phyloP scores from a whole-genome alignment of 257 asterid species.

The Schizonepeta tenuifolia region DNA sequence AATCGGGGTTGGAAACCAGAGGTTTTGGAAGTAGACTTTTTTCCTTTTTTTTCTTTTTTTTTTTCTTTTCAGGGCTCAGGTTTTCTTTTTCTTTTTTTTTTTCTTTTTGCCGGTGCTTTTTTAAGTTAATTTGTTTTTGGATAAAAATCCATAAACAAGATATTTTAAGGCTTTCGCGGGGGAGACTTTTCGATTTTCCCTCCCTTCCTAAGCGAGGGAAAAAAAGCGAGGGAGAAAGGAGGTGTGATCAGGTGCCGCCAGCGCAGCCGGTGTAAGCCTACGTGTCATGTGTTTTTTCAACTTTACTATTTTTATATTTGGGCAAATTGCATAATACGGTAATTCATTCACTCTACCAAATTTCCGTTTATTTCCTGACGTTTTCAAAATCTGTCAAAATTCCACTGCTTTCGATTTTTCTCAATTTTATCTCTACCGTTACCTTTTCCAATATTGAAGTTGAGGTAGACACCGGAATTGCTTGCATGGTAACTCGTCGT shows the following conservation, averaged over 20 bases:
- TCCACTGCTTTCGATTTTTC: too few relatives aligned
- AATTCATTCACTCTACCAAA: too few relatives aligned
- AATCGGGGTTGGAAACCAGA: slow-evolving; percentile 25
- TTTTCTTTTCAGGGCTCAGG: slow-evolving; percentile 18
- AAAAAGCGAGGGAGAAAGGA: not conserved
- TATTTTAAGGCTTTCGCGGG: slow-evolving; percentile 19
- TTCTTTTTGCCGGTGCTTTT: not conserved
- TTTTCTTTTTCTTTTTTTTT: not conserved
- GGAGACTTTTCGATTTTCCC: not conserved
- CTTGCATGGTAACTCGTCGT: too few relatives aligned
- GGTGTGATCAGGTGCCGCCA: not conserved
- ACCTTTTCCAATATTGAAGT: too few relatives aligned
- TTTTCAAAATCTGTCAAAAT: too few relatives aligned
- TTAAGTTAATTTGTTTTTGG: not conserved
- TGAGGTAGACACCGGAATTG: too few relatives aligned
- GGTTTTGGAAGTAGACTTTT: slow-evolving; percentile 34
- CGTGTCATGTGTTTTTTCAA: not conserved
- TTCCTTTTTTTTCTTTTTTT: too few relatives aligned
- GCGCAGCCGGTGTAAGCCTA: not conserved
- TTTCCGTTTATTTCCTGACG: too few relatives aligned
- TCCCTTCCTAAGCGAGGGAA: not conserved
- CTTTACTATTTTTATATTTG: not conserved
- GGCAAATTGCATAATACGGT: too few relatives aligned
- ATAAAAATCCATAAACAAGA: not conserved
- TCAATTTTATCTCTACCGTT: too few relatives aligned